phyloP scores from a whole-genome alignment of 2,329 filamentous ascomycete species.

The Arthrobotrys pseudoclavata region DNA sequence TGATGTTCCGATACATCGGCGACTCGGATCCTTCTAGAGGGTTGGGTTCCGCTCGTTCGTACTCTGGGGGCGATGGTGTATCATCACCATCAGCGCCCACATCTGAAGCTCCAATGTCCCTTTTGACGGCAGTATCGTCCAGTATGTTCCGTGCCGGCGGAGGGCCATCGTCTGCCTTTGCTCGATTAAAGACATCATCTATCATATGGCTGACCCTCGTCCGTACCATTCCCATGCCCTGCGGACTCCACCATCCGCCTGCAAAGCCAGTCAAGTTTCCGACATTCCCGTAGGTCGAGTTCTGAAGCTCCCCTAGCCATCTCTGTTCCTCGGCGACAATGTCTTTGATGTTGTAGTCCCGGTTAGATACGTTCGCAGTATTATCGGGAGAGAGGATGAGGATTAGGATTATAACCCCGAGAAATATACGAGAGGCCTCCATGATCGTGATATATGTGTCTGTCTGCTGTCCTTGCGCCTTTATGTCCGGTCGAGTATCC shows the following conservation, averaged over 20 bases:
- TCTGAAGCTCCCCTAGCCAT: conserved; percentile 62
- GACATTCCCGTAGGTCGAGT: conserved; percentile 63
- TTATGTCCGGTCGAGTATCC: neutral
- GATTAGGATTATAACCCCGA: conserved; percentile 62
- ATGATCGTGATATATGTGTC: conserved; percentile 7
- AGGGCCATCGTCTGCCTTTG: conserved; percentile 25
- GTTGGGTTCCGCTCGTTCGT: conserved; percentile 28
- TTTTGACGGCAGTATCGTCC: conserved; percentile 55
- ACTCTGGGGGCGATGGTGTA: conserved; percentile 18
- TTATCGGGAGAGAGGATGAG: conserved; percentile 62
- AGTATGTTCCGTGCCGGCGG: conserved; percentile 31
- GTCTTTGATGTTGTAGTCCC: conserved; percentile 60
- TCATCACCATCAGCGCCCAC: conserved; percentile 7
- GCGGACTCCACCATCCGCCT: conserved; percentile 42
- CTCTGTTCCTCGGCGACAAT: conserved; percentile 61
- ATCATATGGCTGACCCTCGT: conserved; percentile 60
- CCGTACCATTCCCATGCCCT: conserved; percentile 59
- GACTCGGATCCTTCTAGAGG: conserved; percentile 34
- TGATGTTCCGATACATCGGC: conserved; percentile 54
- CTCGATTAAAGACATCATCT: conserved; percentile 60
- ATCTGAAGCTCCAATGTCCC: conserved; percentile 38
- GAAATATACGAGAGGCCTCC: conserved; percentile 58
- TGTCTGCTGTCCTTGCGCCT: conserved; percentile 4
- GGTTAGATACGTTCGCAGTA: conserved; percentile 60
- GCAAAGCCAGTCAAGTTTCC: conserved; percentile 63